phyloP scores from a whole-genome alignment of 441 rosid genomes.

The Erysimum cheiri region DNA sequence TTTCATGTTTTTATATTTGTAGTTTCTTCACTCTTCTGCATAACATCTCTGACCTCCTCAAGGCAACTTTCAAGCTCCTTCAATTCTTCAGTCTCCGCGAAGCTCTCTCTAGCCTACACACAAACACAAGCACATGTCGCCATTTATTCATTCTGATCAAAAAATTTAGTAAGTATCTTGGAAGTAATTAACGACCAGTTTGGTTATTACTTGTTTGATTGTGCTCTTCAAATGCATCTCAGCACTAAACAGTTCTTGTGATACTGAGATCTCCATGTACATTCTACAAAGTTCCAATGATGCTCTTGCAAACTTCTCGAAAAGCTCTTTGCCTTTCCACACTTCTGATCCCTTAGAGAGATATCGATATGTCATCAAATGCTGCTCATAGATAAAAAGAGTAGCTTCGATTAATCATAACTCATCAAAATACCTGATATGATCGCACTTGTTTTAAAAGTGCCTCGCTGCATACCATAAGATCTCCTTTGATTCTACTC shows the following conservation, averaged over 20 bases:
- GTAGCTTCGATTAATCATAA: not conserved
- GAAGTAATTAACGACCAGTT: not conserved
- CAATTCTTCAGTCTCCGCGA: constrained; percentile 70
- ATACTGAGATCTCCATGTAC: constrained; percentile 75
- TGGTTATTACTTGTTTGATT: constrained; percentile 70
- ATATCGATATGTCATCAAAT: constrained; percentile 23
- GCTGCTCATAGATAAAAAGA: not conserved
- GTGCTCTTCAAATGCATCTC: constrained; percentile 84
- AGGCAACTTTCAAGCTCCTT: constrained; percentile 72
- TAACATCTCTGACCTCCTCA: constrained; percentile 58
- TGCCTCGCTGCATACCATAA: constrained; percentile 88
- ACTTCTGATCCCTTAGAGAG: constrained; percentile 84
- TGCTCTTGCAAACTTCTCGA: constrained; percentile 70
- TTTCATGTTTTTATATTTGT: constrained; percentile 28
- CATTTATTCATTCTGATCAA: constrained; percentile 7
- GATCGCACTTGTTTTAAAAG: constrained; percentile 93
- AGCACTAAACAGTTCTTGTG: constrained; percentile 76
- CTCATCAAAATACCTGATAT: constrained; percentile 68
- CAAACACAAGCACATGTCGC: not conserved
- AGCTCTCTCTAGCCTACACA: constrained; percentile 71
- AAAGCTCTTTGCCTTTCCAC: constrained; percentile 86
- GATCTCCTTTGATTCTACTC: constrained; percentile 90
- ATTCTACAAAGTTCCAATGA: constrained; percentile 85
- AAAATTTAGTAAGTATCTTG: not conserved
- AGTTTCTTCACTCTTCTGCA: constrained; percentile 42